Base-by-base conservation (phyloP, 805 yeast species). In the Groenewaldozyma salmanticensis region DNA sequence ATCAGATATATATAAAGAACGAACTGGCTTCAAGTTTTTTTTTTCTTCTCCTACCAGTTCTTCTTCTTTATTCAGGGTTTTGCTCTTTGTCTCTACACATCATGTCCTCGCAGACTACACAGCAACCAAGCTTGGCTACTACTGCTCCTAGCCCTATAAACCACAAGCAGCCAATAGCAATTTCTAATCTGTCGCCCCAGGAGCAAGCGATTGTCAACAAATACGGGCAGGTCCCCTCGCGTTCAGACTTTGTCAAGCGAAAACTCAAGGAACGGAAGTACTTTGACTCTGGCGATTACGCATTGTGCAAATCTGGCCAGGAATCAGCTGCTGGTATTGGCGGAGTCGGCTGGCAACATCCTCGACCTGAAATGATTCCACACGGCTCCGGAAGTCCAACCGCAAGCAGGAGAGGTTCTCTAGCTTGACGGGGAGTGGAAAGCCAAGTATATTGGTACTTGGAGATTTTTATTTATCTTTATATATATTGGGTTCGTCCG, bases 241-340 rank as follows among this genome's bases (percentile, higher is more conserved):
- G 76, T 43, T 79, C 80, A 42, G 94, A 86, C 48, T 67, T 87
- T 17, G 67, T 87, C 39, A 71, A 81, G 39, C 75, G 80, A 46
- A 84, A 81, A 57, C 42, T 55, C 29, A 83, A 82, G 61, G 96
- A 87, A 49, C 75, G 95, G 53, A 88, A 86, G 65, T 87, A 82
- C 61, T 88, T 87, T 55, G 96, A 87, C 57, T 81, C 94, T 47
- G 96, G 96, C 6, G 96, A 87, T 62, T 87, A 87, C 60, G 95
- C 95, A 7, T 73, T 87, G 72, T 82, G 57, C 42, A 52, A 62
- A 33, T 62, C 66, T 19, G 66, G 65, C 36, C 27, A 29, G 24
- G 33, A 33, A 2, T 27, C 40, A 17, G 22, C 20, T 21, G 33
- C 16, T 6, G 35, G 35, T 2, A 27, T 38, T 5, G 52, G 60